Evolutionary conservation across 129 eudicot genomes (phyloP).

Genomic region (Logfia minima): DNA sequence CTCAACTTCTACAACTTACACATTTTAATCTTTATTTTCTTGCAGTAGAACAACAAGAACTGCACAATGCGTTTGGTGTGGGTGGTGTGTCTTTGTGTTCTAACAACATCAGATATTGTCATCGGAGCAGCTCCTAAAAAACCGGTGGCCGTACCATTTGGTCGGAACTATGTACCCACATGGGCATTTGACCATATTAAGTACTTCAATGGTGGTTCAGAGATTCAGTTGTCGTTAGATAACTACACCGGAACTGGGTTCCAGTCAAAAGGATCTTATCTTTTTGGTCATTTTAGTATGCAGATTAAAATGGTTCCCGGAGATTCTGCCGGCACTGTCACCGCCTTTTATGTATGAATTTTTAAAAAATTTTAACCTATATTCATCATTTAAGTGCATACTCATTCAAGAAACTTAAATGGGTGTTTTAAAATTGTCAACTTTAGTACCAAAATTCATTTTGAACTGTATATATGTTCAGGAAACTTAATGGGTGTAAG

Average conservation of each 20-base stretch:
- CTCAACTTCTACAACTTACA: not conserved
- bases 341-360: conserved; percentile 75
- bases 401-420: not conserved
- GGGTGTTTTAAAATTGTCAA: not conserved
- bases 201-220: conserved; percentile 74
- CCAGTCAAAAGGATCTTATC: conserved; percentile 84
- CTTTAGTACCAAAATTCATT: not conserved
- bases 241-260: conserved; percentile 90
- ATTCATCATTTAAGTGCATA: not conserved
- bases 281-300: conserved; percentile 92
- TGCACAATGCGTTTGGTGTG: conserved; percentile 14
- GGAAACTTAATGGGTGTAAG: not conserved
- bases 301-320: conserved; percentile 78
- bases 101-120: conserved; percentile 33
- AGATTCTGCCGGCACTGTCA: conserved; percentile 93
- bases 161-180: conserved; percentile 82
- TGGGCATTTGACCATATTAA: conserved; percentile 98
- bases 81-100: conserved; percentile 21
- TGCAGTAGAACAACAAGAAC: conserved; percentile 10
- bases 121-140: conserved; percentile 53
- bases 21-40: not conserved
- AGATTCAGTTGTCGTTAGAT: conserved; percentile 77
- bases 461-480: not conserved
- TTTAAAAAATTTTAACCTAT: not conserved
- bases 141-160: conserved; percentile 70